A percentile compares a stretch with the other conserved stretches of the same genome.
phyloP scores from a whole-genome alignment of 2,329 filamentous ascomycete species.

The Pyrenochaeta sp. region DNA sequence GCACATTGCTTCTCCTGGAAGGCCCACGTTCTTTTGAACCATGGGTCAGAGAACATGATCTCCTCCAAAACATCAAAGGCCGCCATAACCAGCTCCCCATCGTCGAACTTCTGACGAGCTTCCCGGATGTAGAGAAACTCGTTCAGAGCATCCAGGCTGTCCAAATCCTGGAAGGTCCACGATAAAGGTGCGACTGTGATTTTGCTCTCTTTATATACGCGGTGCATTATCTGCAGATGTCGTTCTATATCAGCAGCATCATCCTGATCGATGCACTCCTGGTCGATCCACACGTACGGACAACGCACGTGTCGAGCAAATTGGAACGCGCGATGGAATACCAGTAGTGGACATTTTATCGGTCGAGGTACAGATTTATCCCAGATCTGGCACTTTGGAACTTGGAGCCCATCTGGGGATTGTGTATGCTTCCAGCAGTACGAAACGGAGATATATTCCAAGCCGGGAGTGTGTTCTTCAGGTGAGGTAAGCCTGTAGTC shows the following conservation, averaged over 20 bases:
- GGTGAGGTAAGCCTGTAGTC: constrained; percentile 6
- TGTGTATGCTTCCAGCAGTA: constrained; percentile 10
- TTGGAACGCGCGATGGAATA: too few relatives aligned
- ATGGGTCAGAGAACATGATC: neutral
- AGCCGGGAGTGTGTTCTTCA: neutral
- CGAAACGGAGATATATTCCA: constrained; percentile 10
- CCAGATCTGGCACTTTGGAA: constrained; percentile 3
- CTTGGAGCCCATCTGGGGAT: neutral
- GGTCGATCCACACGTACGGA: constrained; percentile 10
- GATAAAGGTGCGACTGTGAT: constrained; percentile 4
- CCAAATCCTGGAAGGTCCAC: too few relatives aligned
- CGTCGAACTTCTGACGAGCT: too few relatives aligned
- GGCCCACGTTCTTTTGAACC: neutral
- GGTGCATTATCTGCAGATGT: constrained; percentile 12
- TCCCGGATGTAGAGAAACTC: too few relatives aligned
- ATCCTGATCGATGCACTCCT: constrained; percentile 11
- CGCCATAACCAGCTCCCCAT: too few relatives aligned
- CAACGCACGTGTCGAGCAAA: neutral
- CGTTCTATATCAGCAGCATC: constrained; percentile 1
- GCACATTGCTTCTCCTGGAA: too few relatives aligned
- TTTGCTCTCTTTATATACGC: constrained; percentile 2
- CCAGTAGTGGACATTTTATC: too few relatives aligned
- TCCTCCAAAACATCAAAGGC: too few relatives aligned
- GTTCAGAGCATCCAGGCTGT: too few relatives aligned
- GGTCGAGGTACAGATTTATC: too few relatives aligned